Base-by-base conservation (phyloP, 1,284 basidiomycete genomes). In the Ganoderma lingzhi region DNA sequence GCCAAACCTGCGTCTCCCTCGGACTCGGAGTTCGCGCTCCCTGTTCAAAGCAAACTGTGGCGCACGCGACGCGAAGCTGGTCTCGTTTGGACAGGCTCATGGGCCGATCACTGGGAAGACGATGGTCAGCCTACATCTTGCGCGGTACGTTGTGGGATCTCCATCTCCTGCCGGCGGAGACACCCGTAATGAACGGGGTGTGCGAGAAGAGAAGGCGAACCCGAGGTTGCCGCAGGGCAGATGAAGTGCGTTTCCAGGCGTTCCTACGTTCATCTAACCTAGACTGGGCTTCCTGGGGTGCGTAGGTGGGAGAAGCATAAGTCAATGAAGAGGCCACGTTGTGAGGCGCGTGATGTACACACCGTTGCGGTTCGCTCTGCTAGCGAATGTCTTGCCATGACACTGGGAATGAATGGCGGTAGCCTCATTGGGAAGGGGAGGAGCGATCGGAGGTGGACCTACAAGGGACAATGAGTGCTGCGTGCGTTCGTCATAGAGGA, bases 361-460 rank as follows among this genome's bases (percentile, higher is more conserved):
- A 41, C 39, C 39, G 39, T 23, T 28, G 35, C 10, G 9, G 37
- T 35, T 19, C 19, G n/a, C 37, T 37, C 39, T 60, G n/a, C 39
- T 12, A 3, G n/a, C n/a, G 9, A 48, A 23, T 10, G n/a, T n/a
- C 45, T 9, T 17, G 45, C n/a, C 8, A 48, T 48, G n/a, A n/a
- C n/a, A 10, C 10, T 10, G 41, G 45, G n/a, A 48, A 48, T 23
- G n/a, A 23, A 48, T 48, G 5, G n/a, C n/a, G 45, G n/a, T 48
- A 10, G 6, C n/a, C n/a, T 10, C 39, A 15, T 42, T 12, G 39
- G 39, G 37, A 28, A 23, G 37, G 58, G 35, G 58, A 23, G 58
- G 58, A 10, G 2, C 35, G 58, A 41, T 60, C 58, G 58, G 58
- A 60, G 58, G 39, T 60, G 58, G 58, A 60, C 58, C 58, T 60